Evolutionary conservation across 106 monocot species (phyloP), one percentile per base, ranked within the genome.

Genomic region (Agapanthus africanus): DNA sequence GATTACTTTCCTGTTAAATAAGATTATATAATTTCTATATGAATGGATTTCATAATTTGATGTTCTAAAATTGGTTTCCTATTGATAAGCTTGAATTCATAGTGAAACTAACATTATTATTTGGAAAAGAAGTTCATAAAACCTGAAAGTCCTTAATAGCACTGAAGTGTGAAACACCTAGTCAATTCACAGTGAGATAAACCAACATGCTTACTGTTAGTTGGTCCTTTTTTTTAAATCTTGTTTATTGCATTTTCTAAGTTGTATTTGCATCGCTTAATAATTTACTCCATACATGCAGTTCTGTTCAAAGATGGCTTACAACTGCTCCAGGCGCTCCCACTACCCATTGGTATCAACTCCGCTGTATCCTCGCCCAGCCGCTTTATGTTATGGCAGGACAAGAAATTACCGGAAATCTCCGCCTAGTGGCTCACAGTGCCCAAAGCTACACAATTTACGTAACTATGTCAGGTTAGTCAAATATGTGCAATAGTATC

Each of bases 271-370:
- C 33, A 33, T 34, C 9, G 32, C 8, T 30, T 18, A 54, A 37
- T 71, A 40, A 68, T 59, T 37, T 63, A 23, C 56, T 69, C 30
- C 57, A 5, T 23, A 22, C 21, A 4, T 70, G 72, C 88, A 97
- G 97, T 67, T 77, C 86, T 68, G 89, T 92, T 63, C 86, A 87
- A 72, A 86, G 97, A 76, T 97, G 97, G 97, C 86, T 97, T 67
- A 92, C 86, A 30, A 97, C 97, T 65, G 89, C 86, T 36, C 97
- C 97, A 13, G 97, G 97, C n/a, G 37, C 86, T 26, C 92, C 97
- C 19, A 97, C 97, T 18, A 97, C 97, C 19, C 97, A 97, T 68
- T 97, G 97, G 97, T 97, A 97, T 50, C 97, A 97, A 70, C 72
- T 97, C 22, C 88, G 97, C 4, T 97, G 97, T 65, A 79, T 97